phyloP scores from a whole-genome alignment of 768 basidiomycete genomes.

The Psilocybe subaeruginosa region DNA sequence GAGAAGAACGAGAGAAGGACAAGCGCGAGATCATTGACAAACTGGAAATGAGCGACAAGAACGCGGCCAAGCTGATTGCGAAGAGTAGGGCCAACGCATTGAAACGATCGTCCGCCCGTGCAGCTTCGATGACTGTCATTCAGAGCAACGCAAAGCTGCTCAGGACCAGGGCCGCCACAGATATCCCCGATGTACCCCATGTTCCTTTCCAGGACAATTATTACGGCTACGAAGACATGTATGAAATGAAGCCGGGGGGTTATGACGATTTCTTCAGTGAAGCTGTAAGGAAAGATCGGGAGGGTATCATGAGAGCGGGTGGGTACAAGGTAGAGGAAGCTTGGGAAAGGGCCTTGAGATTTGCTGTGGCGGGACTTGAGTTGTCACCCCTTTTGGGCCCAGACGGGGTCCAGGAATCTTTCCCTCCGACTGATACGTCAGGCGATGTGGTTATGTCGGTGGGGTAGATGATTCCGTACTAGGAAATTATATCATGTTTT shows the following conservation, averaged over 20 bases:
- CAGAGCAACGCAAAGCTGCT: conserved; percentile 54
- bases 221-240: conserved; percentile 77
- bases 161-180: conserved; percentile 65
- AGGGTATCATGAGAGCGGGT: conserved; percentile 81
- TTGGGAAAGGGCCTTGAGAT: conserved; percentile 81
- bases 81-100: conserved; percentile 66
- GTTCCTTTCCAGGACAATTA: conserved; percentile 77
- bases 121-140: conserved; percentile 44
- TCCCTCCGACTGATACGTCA: conserved; percentile 27
- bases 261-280: conserved; percentile 81
- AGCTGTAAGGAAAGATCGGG: conserved; percentile 73
- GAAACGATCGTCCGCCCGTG: conserved; percentile 62
- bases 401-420: conserved; percentile 13
- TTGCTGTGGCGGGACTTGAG: conserved; percentile 75
- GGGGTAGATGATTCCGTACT: conserved; percentile 21
- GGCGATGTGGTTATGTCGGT: conserved; percentile 52
- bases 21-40: conserved; percentile 78
- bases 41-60: conserved; percentile 75
- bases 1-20: conserved; percentile 74
- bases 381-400: conserved; percentile 50
- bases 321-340: conserved; percentile 84
- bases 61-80: conserved; percentile 71
- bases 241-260: conserved; percentile 46
- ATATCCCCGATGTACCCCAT: conserved; percentile 81
- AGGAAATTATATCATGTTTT: conserved; percentile 15